phyloP scores from a whole-genome alignment of 805 yeast species.

The Phaffomyces opuntiae region DNA sequence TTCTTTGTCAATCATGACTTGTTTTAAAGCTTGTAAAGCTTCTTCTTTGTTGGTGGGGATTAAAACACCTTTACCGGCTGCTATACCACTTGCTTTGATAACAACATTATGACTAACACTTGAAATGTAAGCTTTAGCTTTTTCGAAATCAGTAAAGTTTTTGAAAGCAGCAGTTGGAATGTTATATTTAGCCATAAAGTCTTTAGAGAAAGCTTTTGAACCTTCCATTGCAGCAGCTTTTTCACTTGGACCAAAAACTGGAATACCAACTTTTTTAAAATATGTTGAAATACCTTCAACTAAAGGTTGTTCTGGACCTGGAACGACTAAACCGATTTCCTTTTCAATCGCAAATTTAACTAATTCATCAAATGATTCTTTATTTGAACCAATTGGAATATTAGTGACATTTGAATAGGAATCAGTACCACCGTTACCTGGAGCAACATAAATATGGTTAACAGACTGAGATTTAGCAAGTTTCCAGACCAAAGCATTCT shows the following conservation, averaged over 20 bases:
- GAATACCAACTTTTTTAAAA: constrained; percentile 79
- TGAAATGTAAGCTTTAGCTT: constrained; percentile 66
- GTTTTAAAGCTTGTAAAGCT: constrained; percentile 76
- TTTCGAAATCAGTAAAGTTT: constrained; percentile 70
- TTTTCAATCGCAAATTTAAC: constrained; percentile 69
- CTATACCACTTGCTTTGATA: constrained; percentile 95
- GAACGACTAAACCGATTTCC: constrained; percentile 67
- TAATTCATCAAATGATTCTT: constrained; percentile 60
- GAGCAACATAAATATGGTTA: constrained; percentile 76
- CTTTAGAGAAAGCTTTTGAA: constrained; percentile 89
- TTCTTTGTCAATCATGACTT: constrained; percentile 81
- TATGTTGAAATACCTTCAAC: constrained; percentile 82
- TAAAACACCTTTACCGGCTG: constrained; percentile 97
- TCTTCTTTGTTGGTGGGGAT: constrained; percentile 82
- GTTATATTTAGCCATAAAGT: constrained; percentile 83
- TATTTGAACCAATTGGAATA: constrained; percentile 57
- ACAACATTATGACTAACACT: constrained; percentile 70
- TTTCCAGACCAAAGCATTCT: constrained; percentile 94
- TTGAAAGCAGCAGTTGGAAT: constrained; percentile 93
- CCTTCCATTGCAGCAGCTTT: constrained; percentile 95
- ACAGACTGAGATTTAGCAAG: constrained; percentile 73
- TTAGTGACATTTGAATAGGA: constrained; percentile 53
- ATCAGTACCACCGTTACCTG: constrained; percentile 94
- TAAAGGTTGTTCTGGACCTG: constrained; percentile 99
- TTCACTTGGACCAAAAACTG: constrained; percentile 94